These are phyloP conservation scores for Sextonia rubra DNA, from an alignment of 164 flowering plant species.

Conservation along the genomic window DNA sequence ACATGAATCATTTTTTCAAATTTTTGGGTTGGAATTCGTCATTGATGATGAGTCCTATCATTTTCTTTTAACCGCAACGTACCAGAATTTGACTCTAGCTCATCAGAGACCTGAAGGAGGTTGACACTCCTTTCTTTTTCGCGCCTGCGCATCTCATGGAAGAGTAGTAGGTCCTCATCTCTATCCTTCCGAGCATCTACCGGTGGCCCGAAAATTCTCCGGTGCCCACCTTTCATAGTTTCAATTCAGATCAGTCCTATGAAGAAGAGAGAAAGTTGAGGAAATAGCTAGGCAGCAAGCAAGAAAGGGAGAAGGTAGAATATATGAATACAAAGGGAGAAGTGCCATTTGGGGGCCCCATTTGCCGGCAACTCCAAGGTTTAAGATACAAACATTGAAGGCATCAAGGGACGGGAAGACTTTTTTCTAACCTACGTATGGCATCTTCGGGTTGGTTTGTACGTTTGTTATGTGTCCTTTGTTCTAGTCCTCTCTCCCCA, in stretches of 20 bases:
- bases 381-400: not conserved
- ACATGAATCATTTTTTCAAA: too few species aligned
- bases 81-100: slow-evolving; percentile 34
- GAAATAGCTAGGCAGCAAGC: not conserved
- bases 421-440: not conserved
- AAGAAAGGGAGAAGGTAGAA: not conserved
- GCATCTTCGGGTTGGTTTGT: slow-evolving; percentile 6
- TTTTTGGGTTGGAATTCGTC: not conserved
- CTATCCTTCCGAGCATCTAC: slow-evolving; percentile 18
- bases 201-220: slow-evolving; percentile 13
- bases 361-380: slow-evolving; percentile 9
- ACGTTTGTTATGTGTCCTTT: not conserved
- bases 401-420: not conserved
- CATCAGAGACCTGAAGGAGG: slow-evolving; percentile 56
- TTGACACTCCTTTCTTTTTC: slow-evolving; percentile 34
- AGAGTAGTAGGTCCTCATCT: slow-evolving; percentile 50
- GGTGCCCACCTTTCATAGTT: slow-evolving; percentile 12
- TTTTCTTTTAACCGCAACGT: not conserved
- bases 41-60: not conserved
- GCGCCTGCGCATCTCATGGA: slow-evolving; percentile 45
- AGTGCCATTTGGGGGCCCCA: slow-evolving; percentile 6
- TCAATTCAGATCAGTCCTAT: not conserved
- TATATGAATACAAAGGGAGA: slow-evolving; percentile 3
- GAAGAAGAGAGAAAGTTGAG: not conserved
- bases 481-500: not conserved